These are phyloP conservation scores for Populus hybrid DNA, from an alignment of 441 rosid species.

Conservation along the genomic window DNA sequence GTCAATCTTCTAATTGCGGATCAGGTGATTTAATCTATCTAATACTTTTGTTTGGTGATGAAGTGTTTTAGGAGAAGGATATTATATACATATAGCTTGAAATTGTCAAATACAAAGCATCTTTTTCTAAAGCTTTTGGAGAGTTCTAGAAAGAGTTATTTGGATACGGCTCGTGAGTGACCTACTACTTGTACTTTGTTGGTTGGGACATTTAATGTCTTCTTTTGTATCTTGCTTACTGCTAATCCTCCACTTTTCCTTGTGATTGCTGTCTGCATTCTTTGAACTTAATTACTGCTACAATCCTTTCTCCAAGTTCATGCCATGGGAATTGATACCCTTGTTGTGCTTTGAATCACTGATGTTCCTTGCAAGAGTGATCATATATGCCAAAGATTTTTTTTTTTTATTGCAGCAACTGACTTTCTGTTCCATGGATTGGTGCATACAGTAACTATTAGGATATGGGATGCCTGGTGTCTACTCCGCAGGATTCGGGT, in stretches of 20 bases:
- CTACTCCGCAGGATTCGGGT: constrained; percentile 66
- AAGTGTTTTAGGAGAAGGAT: background rate
- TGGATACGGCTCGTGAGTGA: constrained; percentile 57
- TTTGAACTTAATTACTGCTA: constrained; percentile 16
- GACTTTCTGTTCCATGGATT: constrained; percentile 26
- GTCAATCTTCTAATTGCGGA: constrained; percentile 37
- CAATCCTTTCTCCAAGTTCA: background rate
- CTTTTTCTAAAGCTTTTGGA: constrained; percentile 25
- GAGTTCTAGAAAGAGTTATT: constrained; percentile 34
- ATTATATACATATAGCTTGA: background rate
- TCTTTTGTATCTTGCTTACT: constrained; percentile 26
- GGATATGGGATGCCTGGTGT: constrained; percentile 90
- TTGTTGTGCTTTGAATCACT: constrained; percentile 8
- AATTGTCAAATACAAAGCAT: background rate
- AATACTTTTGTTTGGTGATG: background rate
- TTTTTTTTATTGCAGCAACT: constrained; percentile 14
- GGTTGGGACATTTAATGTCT: constrained; percentile 47
- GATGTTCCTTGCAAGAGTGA: constrained; percentile 5
- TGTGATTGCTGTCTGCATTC: constrained; percentile 27
- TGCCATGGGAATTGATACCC: background rate
- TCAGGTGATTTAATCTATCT: constrained; percentile 37
- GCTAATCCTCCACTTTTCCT: constrained; percentile 24
- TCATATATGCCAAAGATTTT: background rate
- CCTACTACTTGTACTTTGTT: constrained; percentile 46
- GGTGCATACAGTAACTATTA: constrained; percentile 32